A percentile compares a stretch with the other conserved stretches of the same genome.
Evolutionary conservation across 2,329 filamentous ascomycete genomes (phyloP).

Genomic region (Gremmenia infestans): DNA sequence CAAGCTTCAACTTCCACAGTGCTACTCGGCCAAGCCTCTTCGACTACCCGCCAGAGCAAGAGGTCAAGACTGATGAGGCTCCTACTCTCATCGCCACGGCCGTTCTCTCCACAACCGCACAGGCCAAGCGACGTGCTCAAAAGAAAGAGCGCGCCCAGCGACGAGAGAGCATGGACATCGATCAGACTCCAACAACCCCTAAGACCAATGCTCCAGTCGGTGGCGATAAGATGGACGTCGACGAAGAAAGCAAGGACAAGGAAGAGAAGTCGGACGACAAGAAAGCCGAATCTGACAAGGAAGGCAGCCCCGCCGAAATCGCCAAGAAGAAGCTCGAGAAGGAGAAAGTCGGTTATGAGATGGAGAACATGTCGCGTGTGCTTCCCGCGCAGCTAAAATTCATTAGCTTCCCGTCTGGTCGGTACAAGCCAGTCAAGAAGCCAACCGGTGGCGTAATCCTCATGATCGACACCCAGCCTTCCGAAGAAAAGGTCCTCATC

Average conservation of each 20-base stretch:
- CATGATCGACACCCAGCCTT: slow-evolving; percentile 77
- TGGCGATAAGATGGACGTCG: slow-evolving; percentile 84
- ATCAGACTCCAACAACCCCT: slow-evolving; percentile 70
- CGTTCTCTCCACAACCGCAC: slow-evolving; percentile 91
- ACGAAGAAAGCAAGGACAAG: slow-evolving; percentile 52
- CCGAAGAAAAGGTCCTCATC: slow-evolving; percentile 72
- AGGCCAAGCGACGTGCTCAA: slow-evolving; percentile 90
- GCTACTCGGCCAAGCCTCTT: slow-evolving; percentile 93
- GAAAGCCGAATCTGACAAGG: slow-evolving; percentile 57
- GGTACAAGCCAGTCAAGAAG: slow-evolving; percentile 93
- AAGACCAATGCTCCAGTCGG: slow-evolving; percentile 49
- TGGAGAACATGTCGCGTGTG: slow-evolving; percentile 95
- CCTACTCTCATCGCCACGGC: slow-evolving; percentile 93
- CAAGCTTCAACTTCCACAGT: slow-evolving; percentile 92
- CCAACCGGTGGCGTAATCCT: slow-evolving; percentile 91
- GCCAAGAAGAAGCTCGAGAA: slow-evolving; percentile 88
- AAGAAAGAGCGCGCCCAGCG: slow-evolving; percentile 89
- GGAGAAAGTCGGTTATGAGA: slow-evolving; percentile 93
- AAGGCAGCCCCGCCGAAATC: slow-evolving; percentile 46
- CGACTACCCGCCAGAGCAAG: slow-evolving; percentile 95
- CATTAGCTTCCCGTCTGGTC: slow-evolving; percentile 82
- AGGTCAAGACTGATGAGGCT: slow-evolving; percentile 90
- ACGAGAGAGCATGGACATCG: slow-evolving; percentile 92
- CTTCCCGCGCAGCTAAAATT: slow-evolving; percentile 91
- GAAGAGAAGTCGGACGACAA: slow-evolving; percentile 50